Base-by-base conservation (phyloP, 306 rosid genomes). In the Arachis stenosperma region DNA sequence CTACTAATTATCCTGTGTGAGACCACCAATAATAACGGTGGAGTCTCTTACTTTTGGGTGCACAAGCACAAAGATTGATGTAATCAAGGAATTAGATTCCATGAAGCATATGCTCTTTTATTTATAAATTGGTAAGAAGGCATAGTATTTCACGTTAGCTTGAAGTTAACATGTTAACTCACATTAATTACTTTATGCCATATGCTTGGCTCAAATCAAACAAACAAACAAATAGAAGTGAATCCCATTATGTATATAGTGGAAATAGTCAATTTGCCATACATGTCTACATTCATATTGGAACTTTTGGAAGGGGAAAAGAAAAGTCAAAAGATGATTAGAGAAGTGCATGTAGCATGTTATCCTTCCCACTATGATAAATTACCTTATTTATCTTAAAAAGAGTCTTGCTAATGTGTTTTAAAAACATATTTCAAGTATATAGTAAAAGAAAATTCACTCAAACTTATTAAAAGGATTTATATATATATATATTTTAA, bases 81-180 rank as follows among this genome's bases (percentile, higher is more conserved):
- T 48, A 82, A 73, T 73, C 27, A 57, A 58, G 55, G 87, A 83
- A 83, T 79, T 67, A 22, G 84, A 78, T 83, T 67, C 87, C 70
- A 41, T 60, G n/a, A 65, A 48, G 74, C 76, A 47, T 61, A 71
- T 71, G 68, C 61, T 67, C 47, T 65, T 41, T 76, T 33, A 50
- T 76, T 73, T 79, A 67, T 65, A 50, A 69, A 17, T 65, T 65
- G 68, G 70, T 57, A 47, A 39, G 51, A 63, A 76, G 77, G 80
- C 63, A 80, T 73, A 73, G 71, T 42, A 73, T 37, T 14, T 37
- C 64, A 80, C 84, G 74, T 55, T 58, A 10, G 66, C n/a, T 69
- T 61, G 70, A 79, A 47, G 81, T 70, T 70, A 67, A 66, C 76
- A 56, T 7, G 77, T 72, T 55, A 55, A 71, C 13, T 33, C 80